These are phyloP conservation scores for Pseudogymnoascus sp. DNA, from an alignment of 2,329 filamentous ascomycete species.

Conservation along the genomic window DNA sequence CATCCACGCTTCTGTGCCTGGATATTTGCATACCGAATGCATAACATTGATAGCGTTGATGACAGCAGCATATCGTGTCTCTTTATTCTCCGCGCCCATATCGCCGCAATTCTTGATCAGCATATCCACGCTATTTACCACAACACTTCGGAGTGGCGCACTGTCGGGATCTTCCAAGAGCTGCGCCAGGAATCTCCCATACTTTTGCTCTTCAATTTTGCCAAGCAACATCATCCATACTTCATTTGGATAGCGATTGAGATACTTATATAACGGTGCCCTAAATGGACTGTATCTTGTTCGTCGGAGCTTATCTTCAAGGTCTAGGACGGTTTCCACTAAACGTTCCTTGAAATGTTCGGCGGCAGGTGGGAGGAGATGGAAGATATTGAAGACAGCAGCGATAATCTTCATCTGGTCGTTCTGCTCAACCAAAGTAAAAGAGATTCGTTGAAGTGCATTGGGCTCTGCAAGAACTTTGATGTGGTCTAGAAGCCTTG, in stretches of 20 bases:
- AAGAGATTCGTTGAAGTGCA: slow-evolving; percentile 81
- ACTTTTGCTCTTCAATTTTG: slow-evolving; percentile 75
- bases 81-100: slow-evolving; percentile 56
- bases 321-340: slow-evolving; percentile 80
- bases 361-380: slow-evolving; percentile 84
- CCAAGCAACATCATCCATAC: slow-evolving; percentile 74
- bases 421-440: slow-evolving; percentile 90
- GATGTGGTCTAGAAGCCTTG: slow-evolving; percentile 87
- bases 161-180: slow-evolving; percentile 72
- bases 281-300: slow-evolving; percentile 91
- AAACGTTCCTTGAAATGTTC: slow-evolving; percentile 86
- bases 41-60: slow-evolving; percentile 86
- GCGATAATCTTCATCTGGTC: slow-evolving; percentile 90
- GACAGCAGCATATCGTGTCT: slow-evolving; percentile 61
- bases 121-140: slow-evolving; percentile 65
- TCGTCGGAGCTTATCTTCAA: slow-evolving; percentile 77
- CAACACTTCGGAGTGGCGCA: slow-evolving; percentile 64
- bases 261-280: slow-evolving; percentile 80
- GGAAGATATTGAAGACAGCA: slow-evolving; percentile 93
- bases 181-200: slow-evolving; percentile 87
- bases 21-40: slow-evolving; percentile 67
- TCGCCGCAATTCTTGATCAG: slow-evolving; percentile 65
- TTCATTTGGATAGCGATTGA: slow-evolving; percentile 88
- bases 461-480: slow-evolving; percentile 79
- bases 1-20: slow-evolving; percentile 62